A percentile compares a stretch with the other conserved stretches of the same genome.
Conservation (phyloP, 306 rosid genomes). For the Gillenia trifoliata region DNA sequence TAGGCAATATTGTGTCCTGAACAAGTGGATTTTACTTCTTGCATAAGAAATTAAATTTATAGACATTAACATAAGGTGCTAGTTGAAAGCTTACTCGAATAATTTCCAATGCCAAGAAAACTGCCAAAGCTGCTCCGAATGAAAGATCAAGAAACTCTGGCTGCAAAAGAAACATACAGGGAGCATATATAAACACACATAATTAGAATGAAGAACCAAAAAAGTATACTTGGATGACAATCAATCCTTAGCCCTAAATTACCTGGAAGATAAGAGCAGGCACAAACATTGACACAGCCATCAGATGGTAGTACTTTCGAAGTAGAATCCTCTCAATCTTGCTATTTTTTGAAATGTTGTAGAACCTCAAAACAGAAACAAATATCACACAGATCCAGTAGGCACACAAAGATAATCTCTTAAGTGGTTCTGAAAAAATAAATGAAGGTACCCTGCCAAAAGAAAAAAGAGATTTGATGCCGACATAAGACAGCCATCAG, state of each 20-base stretch:
- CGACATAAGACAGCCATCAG: constrained; percentile 9
- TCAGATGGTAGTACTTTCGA: constrained; percentile 87
- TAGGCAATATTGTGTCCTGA: no score
- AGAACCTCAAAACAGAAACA: constrained; percentile 71
- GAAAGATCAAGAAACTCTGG: constrained; percentile 85
- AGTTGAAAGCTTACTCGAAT: constrained; percentile 67
- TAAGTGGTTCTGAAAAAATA: constrained; percentile 76
- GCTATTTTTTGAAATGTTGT: constrained; percentile 84
- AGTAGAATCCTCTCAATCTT: constrained; percentile 93
- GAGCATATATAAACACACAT: constrained; percentile 13
- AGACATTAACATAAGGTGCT: not conserved
- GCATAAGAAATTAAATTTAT: not conserved
- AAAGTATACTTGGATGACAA: constrained; percentile 10
- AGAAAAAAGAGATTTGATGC: constrained; percentile 15
- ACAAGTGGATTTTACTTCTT: no score
- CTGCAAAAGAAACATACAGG: constrained; percentile 47
- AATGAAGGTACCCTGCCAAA: constrained; percentile 82
- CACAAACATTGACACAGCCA: constrained; percentile 91
- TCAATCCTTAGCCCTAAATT: constrained; percentile 24
- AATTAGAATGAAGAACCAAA: constrained; percentile 6
- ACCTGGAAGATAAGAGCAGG: constrained; percentile 99
- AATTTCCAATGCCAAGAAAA: constrained; percentile 79
- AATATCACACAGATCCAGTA: constrained; percentile 69
- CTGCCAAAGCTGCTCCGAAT: constrained; percentile 86
- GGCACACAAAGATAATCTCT: constrained; percentile 67